phyloP scores from a whole-genome alignment of 306 rosid genomes.

The Hippophae tibetana region DNA sequence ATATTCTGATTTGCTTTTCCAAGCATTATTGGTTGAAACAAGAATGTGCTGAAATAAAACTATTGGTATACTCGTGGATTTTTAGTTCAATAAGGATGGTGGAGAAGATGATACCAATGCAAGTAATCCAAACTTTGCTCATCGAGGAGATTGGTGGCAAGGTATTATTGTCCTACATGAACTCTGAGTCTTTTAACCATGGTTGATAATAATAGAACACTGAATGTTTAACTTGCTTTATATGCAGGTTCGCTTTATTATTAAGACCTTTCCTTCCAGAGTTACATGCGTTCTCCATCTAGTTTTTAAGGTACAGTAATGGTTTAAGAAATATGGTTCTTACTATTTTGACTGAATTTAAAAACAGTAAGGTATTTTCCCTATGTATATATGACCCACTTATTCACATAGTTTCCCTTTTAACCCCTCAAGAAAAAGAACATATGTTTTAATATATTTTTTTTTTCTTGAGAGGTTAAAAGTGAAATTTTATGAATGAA shows the following conservation, averaged over 20 bases:
- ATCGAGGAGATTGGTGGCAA: slow-evolving; percentile 65
- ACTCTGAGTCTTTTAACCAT: neutral
- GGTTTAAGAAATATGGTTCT: neutral
- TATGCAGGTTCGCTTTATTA: slow-evolving; percentile 51
- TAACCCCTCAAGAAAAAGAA: too few relatives aligned
- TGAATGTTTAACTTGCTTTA: slow-evolving; percentile 3
- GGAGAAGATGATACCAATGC: slow-evolving; percentile 46
- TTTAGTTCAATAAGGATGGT: slow-evolving; percentile 28
- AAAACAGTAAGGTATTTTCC: too few relatives aligned
- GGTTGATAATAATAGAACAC: neutral
- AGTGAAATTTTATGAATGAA: too few relatives aligned
- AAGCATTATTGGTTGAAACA: slow-evolving; percentile 1
- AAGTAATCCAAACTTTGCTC: slow-evolving; percentile 27
- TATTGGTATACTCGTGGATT: slow-evolving; percentile 3
- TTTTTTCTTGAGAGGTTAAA: too few relatives aligned
- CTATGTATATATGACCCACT: too few relatives aligned
- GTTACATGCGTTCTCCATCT: slow-evolving; percentile 26
- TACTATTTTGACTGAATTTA: too few relatives aligned
- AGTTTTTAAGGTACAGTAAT: slow-evolving; percentile 29
- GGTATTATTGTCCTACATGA: slow-evolving; percentile 15
- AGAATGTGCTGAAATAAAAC: slow-evolving; percentile 5
- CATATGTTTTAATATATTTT: too few relatives aligned
- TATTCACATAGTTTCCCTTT: too few relatives aligned
- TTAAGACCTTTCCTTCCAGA: slow-evolving; percentile 22
- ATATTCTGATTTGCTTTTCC: slow-evolving; percentile 4